Evolutionary conservation across 1,284 basidiomycete species (phyloP), one percentile per base, ranked within the genome.

Genomic region (Microbotryum silenes-acaulis): DNA sequence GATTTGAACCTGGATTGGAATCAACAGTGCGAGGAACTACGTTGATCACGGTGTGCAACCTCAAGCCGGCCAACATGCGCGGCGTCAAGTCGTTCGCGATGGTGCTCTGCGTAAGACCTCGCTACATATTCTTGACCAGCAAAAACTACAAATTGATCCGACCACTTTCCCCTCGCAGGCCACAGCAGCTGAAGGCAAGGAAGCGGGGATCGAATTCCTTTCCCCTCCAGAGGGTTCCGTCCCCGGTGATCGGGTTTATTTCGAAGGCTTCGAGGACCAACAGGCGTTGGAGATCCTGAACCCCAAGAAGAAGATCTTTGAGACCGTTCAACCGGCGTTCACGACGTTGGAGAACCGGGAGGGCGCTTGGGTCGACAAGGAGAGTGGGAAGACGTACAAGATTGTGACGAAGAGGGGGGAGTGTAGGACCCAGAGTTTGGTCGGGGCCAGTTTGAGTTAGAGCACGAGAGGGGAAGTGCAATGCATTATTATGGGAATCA

Each of bases 261-360:
- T 97, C 71, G 92, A 97, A 73, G 92, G 91, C 16, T 73, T 72
- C 62, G 70, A 68, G n/a, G 60, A 68, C 31, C 63, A 68, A 48
- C 51, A 54, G 23, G 54, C 70, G 16, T 62, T 72, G 51, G 71
- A 72, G 47, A 88, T 91, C 72, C 80, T 97, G 65, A 96, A 94
- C 77, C 92, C 92, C 12, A 97, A 97, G 79, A 96, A 94, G 80
- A 97, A 97, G 79, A 88, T 96, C 37, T 97, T 94, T 71, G 93
- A 97, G 78, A 87, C 89, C 0, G 83, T 97, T 56, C 93, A 94
- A 74, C 91, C 91, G 27, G 89, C 87, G 21, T 94, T 97, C 74
- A 91, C 81, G 50, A 96, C 92, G 3, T 80, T 96, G 20, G 86
- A 91, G 64, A 83, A 82, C 21, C 82, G 79, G 69, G 92, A 94